phyloP scores from a whole-genome alignment of 768 basidiomycete genomes.

The Boletus sensibilis region DNA sequence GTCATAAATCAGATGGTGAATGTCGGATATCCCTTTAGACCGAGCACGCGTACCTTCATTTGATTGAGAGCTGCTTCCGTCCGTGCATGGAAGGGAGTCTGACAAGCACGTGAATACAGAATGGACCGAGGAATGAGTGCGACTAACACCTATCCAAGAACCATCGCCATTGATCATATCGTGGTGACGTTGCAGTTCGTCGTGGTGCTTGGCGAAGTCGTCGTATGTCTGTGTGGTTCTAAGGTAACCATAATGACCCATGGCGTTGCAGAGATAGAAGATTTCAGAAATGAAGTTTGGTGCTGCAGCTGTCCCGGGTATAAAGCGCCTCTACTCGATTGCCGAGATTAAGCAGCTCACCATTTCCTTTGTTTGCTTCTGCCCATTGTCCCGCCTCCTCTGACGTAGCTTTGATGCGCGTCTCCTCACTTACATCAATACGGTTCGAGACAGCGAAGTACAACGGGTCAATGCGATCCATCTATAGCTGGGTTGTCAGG shows the following conservation, averaged over 20 bases:
- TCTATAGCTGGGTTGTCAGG: slow-evolving; percentile 42
- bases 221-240: slow-evolving; percentile 77
- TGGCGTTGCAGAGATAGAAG: slow-evolving; percentile 85
- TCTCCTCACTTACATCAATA: slow-evolving; percentile 83
- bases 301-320: slow-evolving; percentile 44
- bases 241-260: slow-evolving; percentile 86
- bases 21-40: neutral
- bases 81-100: slow-evolving; percentile 75
- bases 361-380: slow-evolving; percentile 46
- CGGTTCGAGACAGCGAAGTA: slow-evolving; percentile 74
- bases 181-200: slow-evolving; percentile 74
- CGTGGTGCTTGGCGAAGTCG: slow-evolving; percentile 69
- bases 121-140: neutral
- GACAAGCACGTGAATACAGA: slow-evolving; percentile 1
- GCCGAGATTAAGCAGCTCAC: slow-evolving; percentile 29
- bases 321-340: neutral
- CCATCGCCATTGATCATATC: slow-evolving; percentile 74
- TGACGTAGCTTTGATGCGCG: slow-evolving; percentile 88
- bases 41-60: slow-evolving; percentile 55
- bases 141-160: slow-evolving; percentile 78
- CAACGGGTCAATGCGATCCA: slow-evolving; percentile 85
- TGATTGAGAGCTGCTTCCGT: slow-evolving; percentile 75
- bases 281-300: slow-evolving; percentile 95
- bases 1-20: slow-evolving; percentile 1
- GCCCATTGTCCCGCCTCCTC: slow-evolving; percentile 82